phyloP scores from a whole-genome alignment of 208 protist genomes.

The Pavlovales sp. region DNA sequence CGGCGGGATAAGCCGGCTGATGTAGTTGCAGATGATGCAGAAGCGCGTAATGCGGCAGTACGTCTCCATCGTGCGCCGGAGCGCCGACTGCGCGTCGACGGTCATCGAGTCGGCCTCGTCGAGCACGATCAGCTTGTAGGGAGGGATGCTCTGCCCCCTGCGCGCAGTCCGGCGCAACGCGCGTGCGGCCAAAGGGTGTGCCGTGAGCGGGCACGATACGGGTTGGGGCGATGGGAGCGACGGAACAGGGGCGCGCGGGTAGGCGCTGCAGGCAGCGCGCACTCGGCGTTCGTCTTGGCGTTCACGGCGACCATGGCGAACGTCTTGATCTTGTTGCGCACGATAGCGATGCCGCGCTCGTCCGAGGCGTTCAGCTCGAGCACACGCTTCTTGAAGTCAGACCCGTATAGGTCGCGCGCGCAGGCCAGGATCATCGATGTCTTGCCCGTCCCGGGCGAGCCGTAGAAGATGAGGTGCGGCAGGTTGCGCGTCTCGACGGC shows the following conservation, averaged over 20 bases:
- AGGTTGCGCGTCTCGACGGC: slow-evolving; percentile 79
- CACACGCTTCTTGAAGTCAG: slow-evolving; percentile 78
- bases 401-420: slow-evolving; percentile 92
- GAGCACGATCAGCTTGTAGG: slow-evolving; percentile 98
- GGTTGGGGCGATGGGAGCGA: too few species aligned
- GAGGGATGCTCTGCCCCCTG: slow-evolving; percentile 50
- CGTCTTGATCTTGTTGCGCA: slow-evolving; percentile 96
- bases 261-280: too few species aligned
- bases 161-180: too few species aligned
- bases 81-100: slow-evolving; percentile 91
- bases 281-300: background rate
- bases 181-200: too few species aligned
- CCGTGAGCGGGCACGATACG: too few species aligned
- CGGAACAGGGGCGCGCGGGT: too few species aligned
- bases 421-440: slow-evolving; percentile 97
- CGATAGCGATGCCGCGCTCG: slow-evolving; percentile 95
- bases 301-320: slow-evolving; percentile 80
- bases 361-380: slow-evolving; percentile 99
- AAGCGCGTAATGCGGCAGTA: slow-evolving; percentile 86
- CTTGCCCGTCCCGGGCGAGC: slow-evolving; percentile 96
- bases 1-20: slow-evolving; percentile 85
- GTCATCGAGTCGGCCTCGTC: slow-evolving; percentile 99
- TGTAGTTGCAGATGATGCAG: slow-evolving; percentile 91
- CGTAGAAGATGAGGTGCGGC: slow-evolving; percentile 99
- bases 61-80: slow-evolving; percentile 96